A percentile compares a stretch with the other conserved stretches of the same genome.
Conservation (phyloP, 805 yeast genomes). For the Pichia paraexigua region DNA sequence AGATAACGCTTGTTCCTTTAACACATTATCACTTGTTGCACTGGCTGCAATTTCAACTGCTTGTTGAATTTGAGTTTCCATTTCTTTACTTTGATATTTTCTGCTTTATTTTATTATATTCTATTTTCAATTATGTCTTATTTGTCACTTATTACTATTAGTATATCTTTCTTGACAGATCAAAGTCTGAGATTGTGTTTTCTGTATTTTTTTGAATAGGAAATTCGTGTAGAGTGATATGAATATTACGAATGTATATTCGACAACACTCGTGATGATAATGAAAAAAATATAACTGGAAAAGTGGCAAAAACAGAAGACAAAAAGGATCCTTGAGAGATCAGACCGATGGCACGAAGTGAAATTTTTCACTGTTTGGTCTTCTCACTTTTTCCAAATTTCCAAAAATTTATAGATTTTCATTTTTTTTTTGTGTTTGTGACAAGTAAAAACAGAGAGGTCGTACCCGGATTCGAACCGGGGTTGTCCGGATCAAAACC, state of each 20-base stretch:
- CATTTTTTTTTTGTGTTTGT: not conserved
- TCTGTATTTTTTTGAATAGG: not conserved
- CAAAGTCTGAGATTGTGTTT: not conserved
- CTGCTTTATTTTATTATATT: not conserved
- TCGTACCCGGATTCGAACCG: constrained; percentile 83
- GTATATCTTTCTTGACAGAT: not conserved
- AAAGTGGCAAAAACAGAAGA: no score
- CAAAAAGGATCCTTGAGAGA: not conserved
- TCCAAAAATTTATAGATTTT: no score
- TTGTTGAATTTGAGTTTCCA: constrained; percentile 64
- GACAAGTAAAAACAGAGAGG: constrained; percentile 31
- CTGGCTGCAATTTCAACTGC: constrained; percentile 75
- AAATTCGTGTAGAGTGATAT: no score
- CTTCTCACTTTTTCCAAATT: not conserved
- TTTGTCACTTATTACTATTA: no score
- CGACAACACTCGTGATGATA: not conserved
- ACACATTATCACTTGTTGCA: constrained; percentile 50
- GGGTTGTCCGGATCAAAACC: constrained; percentile 79
- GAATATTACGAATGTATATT: no score
- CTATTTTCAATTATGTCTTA: not conserved
- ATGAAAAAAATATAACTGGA: not conserved
- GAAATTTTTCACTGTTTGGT: not conserved
- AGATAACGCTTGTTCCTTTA: constrained; percentile 54
- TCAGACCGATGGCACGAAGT: not conserved
- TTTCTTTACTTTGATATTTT: constrained; percentile 17